Conservation (phyloP, 768 basidiomycete genomes). For the Clathrus columnatus region DNA sequence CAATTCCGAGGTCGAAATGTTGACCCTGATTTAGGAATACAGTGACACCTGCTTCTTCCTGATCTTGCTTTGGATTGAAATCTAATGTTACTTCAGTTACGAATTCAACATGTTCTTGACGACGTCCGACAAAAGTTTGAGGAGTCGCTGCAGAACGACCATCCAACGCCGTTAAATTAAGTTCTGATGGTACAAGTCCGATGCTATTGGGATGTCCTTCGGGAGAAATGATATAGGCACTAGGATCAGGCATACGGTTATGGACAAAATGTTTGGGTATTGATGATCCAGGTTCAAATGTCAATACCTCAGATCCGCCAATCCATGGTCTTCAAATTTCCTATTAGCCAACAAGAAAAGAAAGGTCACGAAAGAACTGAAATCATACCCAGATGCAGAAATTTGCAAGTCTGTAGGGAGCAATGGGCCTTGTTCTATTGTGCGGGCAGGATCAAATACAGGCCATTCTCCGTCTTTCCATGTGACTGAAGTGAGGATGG, state of each 20-base stretch:
- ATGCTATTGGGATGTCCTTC: conserved; percentile 15
- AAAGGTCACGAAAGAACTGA: background rate
- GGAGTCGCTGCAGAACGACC: conserved; percentile 20
- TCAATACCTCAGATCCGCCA: conserved; percentile 15
- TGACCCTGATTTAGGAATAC: conserved; percentile 24
- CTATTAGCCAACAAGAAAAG: no score
- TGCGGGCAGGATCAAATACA: background rate
- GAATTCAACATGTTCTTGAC: conserved; percentile 25
- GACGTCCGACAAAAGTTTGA: conserved; percentile 23
- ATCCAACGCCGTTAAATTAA: conserved; percentile 25
- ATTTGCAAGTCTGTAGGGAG: background rate
- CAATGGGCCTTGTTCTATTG: background rate
- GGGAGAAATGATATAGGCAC: conserved; percentile 19
- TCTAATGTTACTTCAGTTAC: conserved; percentile 17
- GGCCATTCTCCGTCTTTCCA: conserved; percentile 6
- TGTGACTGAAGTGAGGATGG: conserved; percentile 2
- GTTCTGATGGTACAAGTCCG: conserved; percentile 17
- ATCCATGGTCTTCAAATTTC: conserved; percentile 5
- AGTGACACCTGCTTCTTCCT: conserved; percentile 25
- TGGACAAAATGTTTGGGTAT: conserved; percentile 24
- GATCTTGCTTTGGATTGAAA: conserved; percentile 17
- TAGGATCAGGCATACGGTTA: conserved; percentile 22
- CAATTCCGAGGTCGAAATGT: conserved; percentile 16
- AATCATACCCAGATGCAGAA: background rate
- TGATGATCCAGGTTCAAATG: conserved; percentile 16